phyloP scores from a whole-genome alignment of 495 filamentous ascomycete species.

The Penicilliopsis zonata region DNA sequence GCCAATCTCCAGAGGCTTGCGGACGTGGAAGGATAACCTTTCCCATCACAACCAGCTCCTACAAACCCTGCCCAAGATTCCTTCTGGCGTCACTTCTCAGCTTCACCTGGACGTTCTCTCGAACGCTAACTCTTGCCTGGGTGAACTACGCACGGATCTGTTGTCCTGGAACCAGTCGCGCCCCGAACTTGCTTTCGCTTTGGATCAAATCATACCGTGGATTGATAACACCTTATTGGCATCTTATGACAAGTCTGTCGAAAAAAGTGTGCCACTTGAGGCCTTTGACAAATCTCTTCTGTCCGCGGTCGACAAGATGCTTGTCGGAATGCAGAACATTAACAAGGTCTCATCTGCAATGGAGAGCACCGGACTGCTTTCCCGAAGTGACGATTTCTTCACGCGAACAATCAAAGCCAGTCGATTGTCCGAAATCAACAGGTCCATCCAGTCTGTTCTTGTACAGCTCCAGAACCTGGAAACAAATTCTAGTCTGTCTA shows the following conservation, averaged over 20 bases:
- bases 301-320: conserved; percentile 48
- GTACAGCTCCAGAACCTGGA: conserved; percentile 34
- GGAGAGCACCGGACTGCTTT: conserved; percentile 51
- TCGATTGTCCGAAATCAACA: conserved; percentile 41
- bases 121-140: conserved; percentile 31
- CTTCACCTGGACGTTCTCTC: conserved; percentile 27
- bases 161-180: conserved; percentile 26
- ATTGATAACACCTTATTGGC: conserved; percentile 12
- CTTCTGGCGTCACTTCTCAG: conserved; percentile 37
- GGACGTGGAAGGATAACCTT: conserved; percentile 38
- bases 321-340: conserved; percentile 63
- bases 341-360: conserved; percentile 44
- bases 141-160: conserved; percentile 32
- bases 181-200: conserved; percentile 49
- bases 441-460: conserved; percentile 37
- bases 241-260: conserved; percentile 4
- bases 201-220: conserved; percentile 48
- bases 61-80: conserved; percentile 39
- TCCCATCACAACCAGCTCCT: conserved; percentile 23
- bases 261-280: conserved; percentile 13
- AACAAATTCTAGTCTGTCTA: conserved; percentile 24
- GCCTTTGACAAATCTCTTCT: conserved; percentile 46
- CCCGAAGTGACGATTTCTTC: conserved; percentile 46
- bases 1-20: conserved; percentile 27
- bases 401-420: conserved; percentile 43